Conservation (phyloP, 495 filamentous ascomycete genomes). For the Penicillium cataractarum region DNA sequence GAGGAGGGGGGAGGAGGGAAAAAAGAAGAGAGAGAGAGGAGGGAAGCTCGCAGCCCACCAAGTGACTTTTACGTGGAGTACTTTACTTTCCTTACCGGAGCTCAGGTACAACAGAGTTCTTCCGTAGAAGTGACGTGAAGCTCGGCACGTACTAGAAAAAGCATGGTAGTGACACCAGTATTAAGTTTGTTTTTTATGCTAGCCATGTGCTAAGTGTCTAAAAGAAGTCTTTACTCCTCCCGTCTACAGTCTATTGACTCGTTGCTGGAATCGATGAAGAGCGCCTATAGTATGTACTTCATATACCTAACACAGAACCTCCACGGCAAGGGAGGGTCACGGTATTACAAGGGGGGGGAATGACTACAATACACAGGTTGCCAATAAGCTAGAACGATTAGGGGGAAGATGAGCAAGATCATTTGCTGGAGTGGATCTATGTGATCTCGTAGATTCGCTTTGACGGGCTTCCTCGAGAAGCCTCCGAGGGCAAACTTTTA, state of each 20-base stretch:
- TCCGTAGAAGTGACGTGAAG: background rate
- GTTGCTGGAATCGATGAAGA: conserved; percentile 21
- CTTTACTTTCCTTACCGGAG: conserved; percentile 3
- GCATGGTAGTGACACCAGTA: background rate
- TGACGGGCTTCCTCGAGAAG: background rate
- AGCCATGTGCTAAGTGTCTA: background rate
- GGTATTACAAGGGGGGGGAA: conserved; percentile 18
- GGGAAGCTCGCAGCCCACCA: conserved; percentile 29
- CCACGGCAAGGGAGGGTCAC: conserved; percentile 23
- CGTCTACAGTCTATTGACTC: conserved; percentile 18
- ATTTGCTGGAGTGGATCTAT: conserved; percentile 1
- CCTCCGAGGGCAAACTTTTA: background rate
- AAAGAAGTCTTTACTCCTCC: too few relatives aligned
- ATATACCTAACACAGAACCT: background rate
- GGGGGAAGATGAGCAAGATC: conserved; percentile 10
- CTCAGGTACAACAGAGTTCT: background rate
- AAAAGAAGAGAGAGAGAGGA: conserved; percentile 19
- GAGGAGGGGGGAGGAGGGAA: conserved; percentile 9
- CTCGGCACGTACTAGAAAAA: background rate
- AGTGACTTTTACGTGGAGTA: conserved; percentile 7
- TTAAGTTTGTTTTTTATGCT: background rate
- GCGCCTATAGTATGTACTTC: background rate
- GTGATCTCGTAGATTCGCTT: background rate
- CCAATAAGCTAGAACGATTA: background rate
- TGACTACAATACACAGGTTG: background rate